Conservation (phyloP, 1,139 yeast species). For the Yamadazyma dushanensis region DNA sequence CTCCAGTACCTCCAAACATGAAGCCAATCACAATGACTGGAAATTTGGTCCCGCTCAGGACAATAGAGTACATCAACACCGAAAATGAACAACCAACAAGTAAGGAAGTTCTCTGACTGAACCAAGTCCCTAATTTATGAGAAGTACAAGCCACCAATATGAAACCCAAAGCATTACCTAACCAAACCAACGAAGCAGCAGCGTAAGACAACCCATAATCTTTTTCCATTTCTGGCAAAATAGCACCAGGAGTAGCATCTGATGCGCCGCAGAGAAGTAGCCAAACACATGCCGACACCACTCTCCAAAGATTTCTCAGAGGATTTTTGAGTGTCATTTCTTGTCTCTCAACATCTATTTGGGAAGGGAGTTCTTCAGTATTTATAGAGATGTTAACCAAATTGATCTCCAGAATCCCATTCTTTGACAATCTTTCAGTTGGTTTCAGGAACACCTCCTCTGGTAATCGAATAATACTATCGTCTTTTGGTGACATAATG, state of each 20-base stretch:
- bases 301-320: constrained; percentile 40
- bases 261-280: constrained; percentile 34
- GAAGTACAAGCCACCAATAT: constrained; percentile 39
- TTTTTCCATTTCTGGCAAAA: constrained; percentile 43
- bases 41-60: constrained; percentile 34
- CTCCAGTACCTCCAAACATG: constrained; percentile 60
- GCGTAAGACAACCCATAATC: constrained; percentile 38
- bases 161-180: constrained; percentile 45
- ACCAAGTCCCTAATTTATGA: constrained; percentile 36
- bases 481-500: too few species aligned
- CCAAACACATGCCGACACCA: constrained; percentile 43
- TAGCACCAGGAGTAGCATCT: constrained; percentile 51
- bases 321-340: constrained; percentile 7
- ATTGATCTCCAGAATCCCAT: constrained; percentile 5
- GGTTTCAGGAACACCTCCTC: too few species aligned
- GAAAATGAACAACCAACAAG: constrained; percentile 35
- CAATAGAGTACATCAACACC: constrained; percentile 37
- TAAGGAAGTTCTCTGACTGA: constrained; percentile 41
- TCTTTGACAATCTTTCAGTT: constrained; percentile 1
- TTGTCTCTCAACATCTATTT: constrained; percentile 1
- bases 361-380: constrained; percentile 1
- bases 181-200: constrained; percentile 44
- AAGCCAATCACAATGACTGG: constrained; percentile 52
- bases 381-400: constrained; percentile 5
- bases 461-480: too few species aligned